phyloP scores from a whole-genome alignment of 768 basidiomycete species.

The Tricholoma bakamatsutake region DNA sequence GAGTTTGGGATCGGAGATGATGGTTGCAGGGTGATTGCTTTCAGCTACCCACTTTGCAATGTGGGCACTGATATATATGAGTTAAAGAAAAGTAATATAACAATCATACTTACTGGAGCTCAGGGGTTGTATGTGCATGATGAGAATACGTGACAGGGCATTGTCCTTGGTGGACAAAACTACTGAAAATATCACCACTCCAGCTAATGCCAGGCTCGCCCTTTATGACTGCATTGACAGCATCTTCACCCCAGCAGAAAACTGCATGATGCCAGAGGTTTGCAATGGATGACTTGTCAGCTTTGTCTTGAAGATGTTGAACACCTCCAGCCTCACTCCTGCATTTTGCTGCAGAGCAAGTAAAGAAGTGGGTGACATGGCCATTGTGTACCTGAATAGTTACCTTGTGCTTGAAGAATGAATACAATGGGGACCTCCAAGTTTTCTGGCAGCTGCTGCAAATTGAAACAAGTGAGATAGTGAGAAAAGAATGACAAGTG shows the following conservation, averaged over 20 bases:
- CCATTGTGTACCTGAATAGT: neutral
- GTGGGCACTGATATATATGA: too few relatives aligned
- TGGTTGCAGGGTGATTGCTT: slow-evolving; percentile 16
- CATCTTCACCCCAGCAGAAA: neutral
- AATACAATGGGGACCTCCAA: neutral
- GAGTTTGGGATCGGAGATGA: slow-evolving; percentile 7
- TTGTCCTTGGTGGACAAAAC: slow-evolving; percentile 10
- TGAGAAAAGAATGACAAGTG: neutral
- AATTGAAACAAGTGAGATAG: neutral
- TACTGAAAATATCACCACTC: slow-evolving; percentile 3
- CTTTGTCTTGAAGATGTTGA: neutral
- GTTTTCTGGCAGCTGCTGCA: neutral
- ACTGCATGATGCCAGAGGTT: neutral
- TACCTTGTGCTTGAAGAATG: neutral
- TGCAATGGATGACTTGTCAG: neutral
- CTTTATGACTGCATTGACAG: neutral
- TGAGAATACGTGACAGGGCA: slow-evolving; percentile 5
- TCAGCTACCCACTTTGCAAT: slow-evolving; percentile 19
- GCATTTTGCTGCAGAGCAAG: neutral
- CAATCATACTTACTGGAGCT: slow-evolving; percentile 9
- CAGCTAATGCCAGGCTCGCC: neutral
- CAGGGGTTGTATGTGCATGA: slow-evolving; percentile 1
- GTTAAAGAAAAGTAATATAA: neutral
- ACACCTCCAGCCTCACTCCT: neutral
- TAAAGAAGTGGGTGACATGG: neutral